A percentile compares a stretch with the other conserved stretches of the same genome.
Evolutionary conservation across 169 alveolate species (phyloP).

Genomic region (Eimeria falciformis): DNA sequence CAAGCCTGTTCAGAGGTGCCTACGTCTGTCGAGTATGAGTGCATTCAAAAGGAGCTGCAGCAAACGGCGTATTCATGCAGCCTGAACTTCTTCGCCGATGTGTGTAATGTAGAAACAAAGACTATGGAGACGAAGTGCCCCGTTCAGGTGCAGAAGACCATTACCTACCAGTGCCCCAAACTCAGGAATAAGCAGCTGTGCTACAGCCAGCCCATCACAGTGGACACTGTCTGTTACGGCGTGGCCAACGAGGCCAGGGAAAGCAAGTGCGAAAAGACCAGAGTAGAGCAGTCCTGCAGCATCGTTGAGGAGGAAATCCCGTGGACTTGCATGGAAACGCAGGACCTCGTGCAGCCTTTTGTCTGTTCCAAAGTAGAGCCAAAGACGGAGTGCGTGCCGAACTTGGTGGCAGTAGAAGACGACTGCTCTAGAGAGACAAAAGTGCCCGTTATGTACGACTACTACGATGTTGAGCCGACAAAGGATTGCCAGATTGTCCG

Average conservation of each 20-base stretch:
- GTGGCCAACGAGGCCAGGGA: neutral
- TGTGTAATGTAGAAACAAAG: neutral
- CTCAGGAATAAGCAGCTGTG: neutral
- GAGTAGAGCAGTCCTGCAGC: neutral
- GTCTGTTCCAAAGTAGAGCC: neutral
- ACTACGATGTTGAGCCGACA: constrained; percentile 18
- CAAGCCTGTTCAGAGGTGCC: constrained; percentile 3
- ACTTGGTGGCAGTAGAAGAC: constrained; percentile 16
- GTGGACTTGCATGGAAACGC: constrained; percentile 15
- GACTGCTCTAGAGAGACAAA: constrained; percentile 23
- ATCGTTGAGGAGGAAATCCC: constrained; percentile 14
- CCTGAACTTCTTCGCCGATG: constrained; percentile 2
- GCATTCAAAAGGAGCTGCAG: constrained; percentile 4
- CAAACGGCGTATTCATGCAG: constrained; percentile 28
- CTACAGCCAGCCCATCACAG: neutral
- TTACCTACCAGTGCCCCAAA: constrained; percentile 23
- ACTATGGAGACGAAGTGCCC: neutral
- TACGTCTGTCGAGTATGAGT: neutral
- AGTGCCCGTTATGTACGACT: neutral
- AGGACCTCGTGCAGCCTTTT: neutral
- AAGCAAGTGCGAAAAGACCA: neutral
- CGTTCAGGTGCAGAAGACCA: neutral
- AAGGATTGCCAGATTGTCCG: neutral
- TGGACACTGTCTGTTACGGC: neutral
- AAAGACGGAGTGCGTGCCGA: constrained; percentile 12